These are phyloP conservation scores for Curvularia lunata DNA, from an alignment of 2,329 filamentous ascomycete species.

Conservation along the genomic window DNA sequence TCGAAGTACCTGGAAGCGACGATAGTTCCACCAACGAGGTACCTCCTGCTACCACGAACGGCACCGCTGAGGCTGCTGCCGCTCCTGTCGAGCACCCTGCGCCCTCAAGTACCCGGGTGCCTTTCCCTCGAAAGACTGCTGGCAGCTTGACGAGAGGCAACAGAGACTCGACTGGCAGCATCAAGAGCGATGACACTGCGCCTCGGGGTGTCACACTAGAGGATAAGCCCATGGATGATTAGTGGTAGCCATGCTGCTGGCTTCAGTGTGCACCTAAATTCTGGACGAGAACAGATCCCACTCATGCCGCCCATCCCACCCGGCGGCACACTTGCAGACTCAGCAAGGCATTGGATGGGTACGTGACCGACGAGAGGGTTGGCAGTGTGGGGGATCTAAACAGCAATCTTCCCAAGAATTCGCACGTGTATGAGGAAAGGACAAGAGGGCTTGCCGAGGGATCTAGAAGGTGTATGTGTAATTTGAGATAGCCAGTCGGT, in stretches of 20 bases:
- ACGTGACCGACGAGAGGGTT: conserved; percentile 5
- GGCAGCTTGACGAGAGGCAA: conserved; percentile 45
- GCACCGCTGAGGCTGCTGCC: conserved; percentile 40
- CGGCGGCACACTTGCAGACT: conserved; percentile 8
- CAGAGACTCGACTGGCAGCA: conserved; percentile 49
- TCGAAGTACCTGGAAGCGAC: conserved; percentile 77
- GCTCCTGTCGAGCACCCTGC: conserved; percentile 37
- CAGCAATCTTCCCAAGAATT: conserved; percentile 7
- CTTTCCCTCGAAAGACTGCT: conserved; percentile 44
- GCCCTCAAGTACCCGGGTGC: conserved; percentile 45
- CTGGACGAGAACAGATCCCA: conserved; percentile 5
- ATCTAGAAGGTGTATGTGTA: conserved; percentile 27
- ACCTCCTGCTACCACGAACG: conserved; percentile 45
- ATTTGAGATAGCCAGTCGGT: conserved; percentile 22
- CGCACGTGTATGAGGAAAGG: conserved; percentile 2
- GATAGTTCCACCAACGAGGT: conserved; percentile 50
- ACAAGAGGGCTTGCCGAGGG: conserved; percentile 11
- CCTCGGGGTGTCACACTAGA: conserved; percentile 68
- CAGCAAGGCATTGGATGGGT: conserved; percentile 3
- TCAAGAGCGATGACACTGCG: conserved; percentile 54
- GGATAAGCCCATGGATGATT: conserved; percentile 82
- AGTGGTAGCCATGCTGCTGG: conserved; percentile 29
- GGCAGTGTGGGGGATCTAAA: conserved; percentile 6
- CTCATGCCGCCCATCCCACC: conserved; percentile 3
- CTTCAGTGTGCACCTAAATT: conserved; percentile 13